Evolutionary conservation across 352 stramenopile genomes (phyloP).

Genomic region (Phytophthora megakarya): DNA sequence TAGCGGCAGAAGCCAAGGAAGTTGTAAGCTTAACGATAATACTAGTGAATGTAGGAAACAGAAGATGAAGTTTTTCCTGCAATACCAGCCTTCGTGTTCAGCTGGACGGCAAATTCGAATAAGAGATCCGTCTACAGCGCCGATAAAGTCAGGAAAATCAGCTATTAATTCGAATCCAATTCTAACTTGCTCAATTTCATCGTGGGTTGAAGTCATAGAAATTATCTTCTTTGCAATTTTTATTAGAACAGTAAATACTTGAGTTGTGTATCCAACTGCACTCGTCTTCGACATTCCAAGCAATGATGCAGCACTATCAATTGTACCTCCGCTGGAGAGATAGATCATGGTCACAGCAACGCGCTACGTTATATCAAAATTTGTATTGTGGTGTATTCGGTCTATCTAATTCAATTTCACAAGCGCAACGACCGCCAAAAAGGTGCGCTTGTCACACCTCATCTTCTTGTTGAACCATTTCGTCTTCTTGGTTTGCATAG

Average conservation of each 20-base stretch:
- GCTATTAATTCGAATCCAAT: too few species aligned
- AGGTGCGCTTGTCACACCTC: background rate
- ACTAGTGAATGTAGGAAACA: too few species aligned
- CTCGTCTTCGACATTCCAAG: conserved; percentile 7
- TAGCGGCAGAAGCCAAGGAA: too few species aligned
- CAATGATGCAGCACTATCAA: conserved; percentile 5
- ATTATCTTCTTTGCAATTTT: conserved; percentile 1
- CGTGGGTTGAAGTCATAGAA: too few species aligned
- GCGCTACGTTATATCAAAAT: background rate
- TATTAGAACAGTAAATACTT: conserved; percentile 1
- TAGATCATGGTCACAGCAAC: conserved; percentile 7
- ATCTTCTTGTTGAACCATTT: conserved; percentile 7
- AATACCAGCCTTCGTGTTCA: too few species aligned
- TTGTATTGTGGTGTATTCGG: background rate
- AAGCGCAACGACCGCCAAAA: background rate
- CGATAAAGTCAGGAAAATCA: too few species aligned
- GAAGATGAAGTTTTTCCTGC: too few species aligned
- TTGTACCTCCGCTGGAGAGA: conserved; percentile 4
- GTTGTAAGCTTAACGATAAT: too few species aligned
- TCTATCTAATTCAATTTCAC: background rate
- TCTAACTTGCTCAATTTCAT: too few species aligned
- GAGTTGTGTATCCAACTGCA: background rate
- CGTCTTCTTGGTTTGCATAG: background rate
- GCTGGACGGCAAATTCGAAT: too few species aligned
- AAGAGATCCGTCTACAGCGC: too few species aligned